phyloP scores from a whole-genome alignment of 805 yeast genomes.

The Hanseniaspora lachancei region DNA sequence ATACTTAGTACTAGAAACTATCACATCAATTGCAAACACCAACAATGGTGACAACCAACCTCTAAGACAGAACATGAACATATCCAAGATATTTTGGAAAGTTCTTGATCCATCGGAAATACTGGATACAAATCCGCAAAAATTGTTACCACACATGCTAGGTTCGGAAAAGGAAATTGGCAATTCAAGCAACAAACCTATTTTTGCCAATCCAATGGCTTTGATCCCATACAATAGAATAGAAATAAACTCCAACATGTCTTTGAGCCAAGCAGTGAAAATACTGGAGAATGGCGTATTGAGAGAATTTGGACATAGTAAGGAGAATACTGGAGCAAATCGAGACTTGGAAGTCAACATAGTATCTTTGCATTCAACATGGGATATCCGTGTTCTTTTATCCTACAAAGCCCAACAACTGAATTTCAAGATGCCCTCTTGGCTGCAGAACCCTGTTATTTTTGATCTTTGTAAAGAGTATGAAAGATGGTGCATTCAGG shows the following conservation, averaged over 20 bases:
- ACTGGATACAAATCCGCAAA: neutral
- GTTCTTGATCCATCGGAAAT: slow-evolving; percentile 9
- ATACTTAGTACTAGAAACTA: slow-evolving; percentile 10
- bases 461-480: slow-evolving; percentile 69
- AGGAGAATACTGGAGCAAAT: slow-evolving; percentile 23
- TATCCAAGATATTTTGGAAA: slow-evolving; percentile 13
- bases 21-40: slow-evolving; percentile 8
- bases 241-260: slow-evolving; percentile 22
- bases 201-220: slow-evolving; percentile 9
- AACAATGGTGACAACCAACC: slow-evolving; percentile 11
- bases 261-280: slow-evolving; percentile 50
- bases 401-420: slow-evolving; percentile 74
- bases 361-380: slow-evolving; percentile 48
- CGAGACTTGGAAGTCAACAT: slow-evolving; percentile 36
- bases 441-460: slow-evolving; percentile 59
- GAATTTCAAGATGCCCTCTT: slow-evolving; percentile 55
- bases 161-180: neutral
- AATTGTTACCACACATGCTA: neutral
- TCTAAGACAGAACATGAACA: slow-evolving; percentile 14
- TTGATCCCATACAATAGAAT: slow-evolving; percentile 13
- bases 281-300: slow-evolving; percentile 38
- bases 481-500: slow-evolving; percentile 54
- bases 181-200: neutral
- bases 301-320: neutral
- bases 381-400: slow-evolving; percentile 64